A percentile compares a stretch with the other conserved stretches of the same genome.
phyloP scores from a whole-genome alignment of 805 yeast species.

The Starmerella stigmatis region DNA sequence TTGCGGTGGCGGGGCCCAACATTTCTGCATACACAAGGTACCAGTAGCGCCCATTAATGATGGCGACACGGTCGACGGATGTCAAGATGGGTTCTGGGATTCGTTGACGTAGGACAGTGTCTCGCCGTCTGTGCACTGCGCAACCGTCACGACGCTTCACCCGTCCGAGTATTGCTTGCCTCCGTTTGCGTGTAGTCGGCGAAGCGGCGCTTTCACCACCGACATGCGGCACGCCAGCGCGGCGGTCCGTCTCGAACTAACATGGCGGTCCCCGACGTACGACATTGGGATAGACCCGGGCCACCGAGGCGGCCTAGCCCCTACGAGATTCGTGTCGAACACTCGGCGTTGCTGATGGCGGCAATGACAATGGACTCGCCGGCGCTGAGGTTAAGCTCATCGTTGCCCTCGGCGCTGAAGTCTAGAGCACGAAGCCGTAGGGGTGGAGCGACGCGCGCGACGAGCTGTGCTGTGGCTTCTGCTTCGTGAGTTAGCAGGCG shows the following conservation, averaged over 20 bases:
- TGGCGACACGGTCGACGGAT: constrained; percentile 65
- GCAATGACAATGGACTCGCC: constrained; percentile 88
- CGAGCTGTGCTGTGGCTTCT: constrained; percentile 3
- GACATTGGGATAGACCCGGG: constrained; percentile 93
- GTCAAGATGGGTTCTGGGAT: constrained; percentile 38
- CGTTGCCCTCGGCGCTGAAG: constrained; percentile 69
- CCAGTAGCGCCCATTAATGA: constrained; percentile 83
- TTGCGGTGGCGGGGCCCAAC: constrained; percentile 54
- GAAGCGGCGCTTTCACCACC: constrained; percentile 90
- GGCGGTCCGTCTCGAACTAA: constrained; percentile 50
- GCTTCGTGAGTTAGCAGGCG: constrained; percentile 3
- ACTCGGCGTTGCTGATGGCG: constrained; percentile 92
- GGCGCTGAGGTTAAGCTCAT: constrained; percentile 71
- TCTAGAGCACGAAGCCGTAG: constrained; percentile 82
- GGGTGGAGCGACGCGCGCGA: constrained; percentile 35
- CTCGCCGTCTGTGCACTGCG: not conserved
- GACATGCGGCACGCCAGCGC: constrained; percentile 74
- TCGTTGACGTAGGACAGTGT: not conserved
- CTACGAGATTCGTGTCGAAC: constrained; percentile 98
- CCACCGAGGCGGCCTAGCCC: constrained; percentile 93
- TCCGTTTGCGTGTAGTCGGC: constrained; percentile 49
- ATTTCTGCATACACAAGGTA: constrained; percentile 60
- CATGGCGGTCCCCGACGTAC: constrained; percentile 76
- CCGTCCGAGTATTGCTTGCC: not conserved
- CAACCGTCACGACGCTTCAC: no score